Evolutionary conservation across 2,329 filamentous ascomycete genomes (phyloP), one percentile per base, ranked within the genome.

Genomic region (Setomelanomma holmii): DNA sequence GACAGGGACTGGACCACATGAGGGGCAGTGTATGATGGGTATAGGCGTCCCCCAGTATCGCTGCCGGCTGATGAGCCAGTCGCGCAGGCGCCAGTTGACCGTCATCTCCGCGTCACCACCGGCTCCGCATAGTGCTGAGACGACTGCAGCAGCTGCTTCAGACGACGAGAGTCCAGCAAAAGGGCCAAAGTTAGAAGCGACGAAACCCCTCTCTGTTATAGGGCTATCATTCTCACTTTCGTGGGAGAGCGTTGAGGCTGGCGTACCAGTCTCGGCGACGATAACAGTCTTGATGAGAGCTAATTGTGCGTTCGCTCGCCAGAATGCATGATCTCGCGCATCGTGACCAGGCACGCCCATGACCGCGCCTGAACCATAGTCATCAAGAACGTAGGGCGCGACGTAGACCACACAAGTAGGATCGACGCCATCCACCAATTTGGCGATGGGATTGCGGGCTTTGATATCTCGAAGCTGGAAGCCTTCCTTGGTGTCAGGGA

Each of bases 291-390:
- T 80, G 23, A 93, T 81, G 2, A 85, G 84, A 40, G 84, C 77
- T 4, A 83, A 79, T 5, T 80, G 79, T 23, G 83, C 79, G 59
- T 96, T 91, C 51, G 86, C 79, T 61, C 82, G 86, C 89, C 91
- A 96, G 71, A 96, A 96, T 1, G 84, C 83, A 73, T 89, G 81
- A 63, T 96, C 92, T 45, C 91, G 84, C 4, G 81, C 69, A 72
- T 96, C 92, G 67, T 96, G 92, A 1, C 87, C 92, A 0, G 92
- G 92, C 6, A 96, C 92, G 38, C 92, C 92, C 91, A 96, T 96
- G 1, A 96, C 89, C 8, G 91, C 91, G 1, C 91, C 91, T 60
- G 92, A 89, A 14, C 91, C 91, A 62, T 96, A 95, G 67, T 92
- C 89, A 21, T 88, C 89, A 4, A 96, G 79, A 10, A 96, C 92